Base-by-base conservation (phyloP, 495 filamentous ascomycete species). In the Echria macrotheca region DNA sequence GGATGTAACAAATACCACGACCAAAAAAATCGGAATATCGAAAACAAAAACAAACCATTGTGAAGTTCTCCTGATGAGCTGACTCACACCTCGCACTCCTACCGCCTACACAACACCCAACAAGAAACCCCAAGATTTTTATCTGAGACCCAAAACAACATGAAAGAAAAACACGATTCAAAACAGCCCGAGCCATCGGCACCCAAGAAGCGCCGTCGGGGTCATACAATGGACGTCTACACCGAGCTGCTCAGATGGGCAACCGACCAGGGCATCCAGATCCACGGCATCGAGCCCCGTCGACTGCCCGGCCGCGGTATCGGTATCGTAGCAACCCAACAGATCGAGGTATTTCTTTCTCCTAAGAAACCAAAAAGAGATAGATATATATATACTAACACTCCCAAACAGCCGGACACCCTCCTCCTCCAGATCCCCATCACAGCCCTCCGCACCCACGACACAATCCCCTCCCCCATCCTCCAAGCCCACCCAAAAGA, bases 311-410 rank as follows among this genome's bases (percentile, higher is more conserved):
- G 81, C 1, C 72, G 83, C 19, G 88, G 89, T 6, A 67, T 91
- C 9, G 87, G 89, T 19, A 81, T 95, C 45, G 74, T 88, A 29
- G 83, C 87, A 3, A 81, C 78, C 2, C 73, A 74, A 12, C 63
- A 68, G 5, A 75, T 91, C 48, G 64, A 83, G 69, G 87, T 88
- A 53, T 59, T 19, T 10, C n/a, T n/a, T n/a, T 10, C 10, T 35
- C 17, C 17, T 25, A 17, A 2, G 26, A 9, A 43, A 6, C 7
- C 28, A 5, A 0, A 19, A 21, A 23, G 53, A 33, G 39, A 43
- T 32, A 28, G 1, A 10, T 17, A 3, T 15, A 15, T 3, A 2
- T 0, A 0, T 17, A 29, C 44, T 53, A n/a, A 58, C 25, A 15
- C 2, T 32, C 17, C 22, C 17, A 25, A 40, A 12, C 26, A 77